Percentiles rank a stretch among this genome's conserved stretches.
Conservation (phyloP, 805 yeast species). For the Candida montana region DNA sequence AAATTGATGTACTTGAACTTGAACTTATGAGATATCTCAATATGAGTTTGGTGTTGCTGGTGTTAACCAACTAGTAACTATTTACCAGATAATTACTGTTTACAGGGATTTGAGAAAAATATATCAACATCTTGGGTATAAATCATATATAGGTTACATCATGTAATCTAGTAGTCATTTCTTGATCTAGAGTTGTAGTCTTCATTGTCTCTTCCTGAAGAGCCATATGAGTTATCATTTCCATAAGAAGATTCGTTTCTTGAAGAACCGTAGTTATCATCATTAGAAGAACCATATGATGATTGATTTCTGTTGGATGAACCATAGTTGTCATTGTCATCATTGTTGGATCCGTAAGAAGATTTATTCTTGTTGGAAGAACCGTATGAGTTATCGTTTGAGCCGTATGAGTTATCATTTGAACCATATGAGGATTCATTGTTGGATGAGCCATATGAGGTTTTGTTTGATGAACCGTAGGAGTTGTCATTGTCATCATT, state of each 20-base stretch:
- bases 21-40: too few species aligned
- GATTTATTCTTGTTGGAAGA: conserved; percentile 9
- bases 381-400: conserved; percentile 7
- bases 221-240: conserved; percentile 16
- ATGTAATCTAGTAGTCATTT: conserved; percentile 14
- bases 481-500: neutral
- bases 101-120: too few species aligned
- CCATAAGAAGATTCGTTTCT: neutral
- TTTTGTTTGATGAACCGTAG: conserved; percentile 6
- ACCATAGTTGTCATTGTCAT: conserved; percentile 21
- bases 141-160: too few species aligned
- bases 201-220: conserved; percentile 21
- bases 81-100: too few species aligned
- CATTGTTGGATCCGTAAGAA: conserved; percentile 13
- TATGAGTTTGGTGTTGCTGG: too few species aligned
- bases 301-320: conserved; percentile 2
- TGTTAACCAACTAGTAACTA: too few species aligned
- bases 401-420: too few species aligned
- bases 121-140: too few species aligned
- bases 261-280: neutral
- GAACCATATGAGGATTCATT: too few species aligned
- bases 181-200: conserved; percentile 9
- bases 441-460: conserved; percentile 17
- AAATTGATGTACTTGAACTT: too few species aligned
- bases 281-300: neutral